Conservation (phyloP, 768 basidiomycete genomes). For the Phaeolepiota aurea region DNA sequence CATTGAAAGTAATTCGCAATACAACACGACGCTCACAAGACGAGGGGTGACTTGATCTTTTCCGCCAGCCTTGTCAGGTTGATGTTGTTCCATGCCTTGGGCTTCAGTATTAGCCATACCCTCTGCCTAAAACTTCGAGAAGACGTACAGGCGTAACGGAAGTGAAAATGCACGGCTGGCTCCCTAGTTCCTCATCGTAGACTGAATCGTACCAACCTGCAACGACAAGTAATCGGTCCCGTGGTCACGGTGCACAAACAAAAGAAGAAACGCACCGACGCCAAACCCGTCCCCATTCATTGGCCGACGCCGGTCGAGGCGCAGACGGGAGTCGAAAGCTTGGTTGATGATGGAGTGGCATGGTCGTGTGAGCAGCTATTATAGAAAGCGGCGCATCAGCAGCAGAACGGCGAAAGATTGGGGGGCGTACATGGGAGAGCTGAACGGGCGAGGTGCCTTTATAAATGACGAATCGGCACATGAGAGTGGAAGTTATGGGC, state of each 20-base stretch:
- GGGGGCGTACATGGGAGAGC: slow-evolving; percentile 63
- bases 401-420: slow-evolving; percentile 4
- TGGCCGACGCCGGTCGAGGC: slow-evolving; percentile 73
- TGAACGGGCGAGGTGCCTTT: slow-evolving; percentile 93
- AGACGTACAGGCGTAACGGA: slow-evolving; percentile 79
- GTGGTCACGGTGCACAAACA: neutral
- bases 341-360: slow-evolving; percentile 97
- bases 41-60: slow-evolving; percentile 92
- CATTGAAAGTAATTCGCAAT: slow-evolving; percentile 2
- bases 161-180: slow-evolving; percentile 92
- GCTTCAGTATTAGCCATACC: neutral
- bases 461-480: slow-evolving; percentile 93
- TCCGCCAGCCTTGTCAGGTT: slow-evolving; percentile 92
- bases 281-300: slow-evolving; percentile 97
- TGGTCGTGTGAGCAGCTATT: slow-evolving; percentile 82
- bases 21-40: slow-evolving; percentile 56
- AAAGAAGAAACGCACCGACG: slow-evolving; percentile 51
- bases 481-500: slow-evolving; percentile 15
- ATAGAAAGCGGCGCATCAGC: slow-evolving; percentile 4
- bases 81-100: slow-evolving; percentile 91
- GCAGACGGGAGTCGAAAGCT: slow-evolving; percentile 88
- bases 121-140: neutral
- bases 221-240: neutral
- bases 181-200: slow-evolving; percentile 74
- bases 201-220: slow-evolving; percentile 92